Percentiles rank a stretch among this genome's conserved stretches.
phyloP scores from a whole-genome alignment of 139 green algal species.

The Chlorella vulgaris region DNA sequence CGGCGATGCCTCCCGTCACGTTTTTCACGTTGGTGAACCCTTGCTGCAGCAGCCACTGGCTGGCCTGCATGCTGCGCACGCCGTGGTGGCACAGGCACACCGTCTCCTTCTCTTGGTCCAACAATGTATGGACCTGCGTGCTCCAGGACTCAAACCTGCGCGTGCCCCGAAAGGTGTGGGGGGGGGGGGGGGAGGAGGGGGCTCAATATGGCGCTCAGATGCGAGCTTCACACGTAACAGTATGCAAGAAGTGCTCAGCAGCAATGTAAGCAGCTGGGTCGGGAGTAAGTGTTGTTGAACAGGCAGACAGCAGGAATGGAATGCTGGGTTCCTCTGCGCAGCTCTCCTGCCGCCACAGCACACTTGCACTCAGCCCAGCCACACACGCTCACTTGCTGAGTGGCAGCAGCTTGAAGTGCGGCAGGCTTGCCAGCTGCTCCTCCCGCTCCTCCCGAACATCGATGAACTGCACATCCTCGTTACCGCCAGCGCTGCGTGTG shows the following conservation, averaged over 20 bases:
- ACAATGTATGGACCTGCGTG: conserved; percentile 22
- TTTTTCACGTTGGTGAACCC: conserved; percentile 78
- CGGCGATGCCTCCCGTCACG: conserved; percentile 77
- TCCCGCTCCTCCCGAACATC: conserved; percentile 50
- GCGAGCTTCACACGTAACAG: not conserved
- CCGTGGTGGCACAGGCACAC: conserved; percentile 89
- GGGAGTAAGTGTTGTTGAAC: too few species aligned
- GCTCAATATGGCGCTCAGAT: not conserved
- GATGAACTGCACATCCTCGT: conserved; percentile 23
- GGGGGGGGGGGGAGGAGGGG: not conserved
- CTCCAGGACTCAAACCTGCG: conserved; percentile 50
- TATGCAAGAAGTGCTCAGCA: not conserved
- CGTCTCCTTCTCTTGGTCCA: conserved; percentile 72
- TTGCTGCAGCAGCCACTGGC: conserved; percentile 31
- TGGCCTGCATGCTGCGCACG: conserved; percentile 63
- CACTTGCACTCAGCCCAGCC: not conserved
- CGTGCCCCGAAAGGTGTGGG: not conserved
- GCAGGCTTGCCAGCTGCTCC: conserved; percentile 31
- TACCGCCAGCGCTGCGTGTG: not conserved
- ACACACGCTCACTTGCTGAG: conserved; percentile 19
- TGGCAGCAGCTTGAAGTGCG: conserved; percentile 36
- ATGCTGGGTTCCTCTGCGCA: not conserved
- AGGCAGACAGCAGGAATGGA: too few species aligned
- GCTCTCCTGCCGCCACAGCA: not conserved
- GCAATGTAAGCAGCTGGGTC: too few species aligned